Evolutionary conservation across 116 monocot species (phyloP).

Genomic region (Cymodocea nodosa): DNA sequence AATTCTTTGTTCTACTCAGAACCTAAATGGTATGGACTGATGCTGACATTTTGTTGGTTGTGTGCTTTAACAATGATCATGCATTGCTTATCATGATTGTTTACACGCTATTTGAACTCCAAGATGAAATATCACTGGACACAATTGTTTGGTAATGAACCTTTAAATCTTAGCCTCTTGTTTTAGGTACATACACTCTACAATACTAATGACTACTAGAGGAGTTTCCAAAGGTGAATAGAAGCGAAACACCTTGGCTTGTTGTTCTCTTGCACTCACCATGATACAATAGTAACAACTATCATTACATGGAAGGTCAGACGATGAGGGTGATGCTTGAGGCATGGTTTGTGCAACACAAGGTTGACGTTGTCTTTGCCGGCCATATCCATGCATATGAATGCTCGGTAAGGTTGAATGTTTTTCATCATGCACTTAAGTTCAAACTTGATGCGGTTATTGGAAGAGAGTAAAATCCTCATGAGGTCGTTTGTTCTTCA

Average conservation of each 20-base stretch:
- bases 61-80: too few species aligned
- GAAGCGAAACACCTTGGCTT: slow-evolving; percentile 16
- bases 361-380: slow-evolving; percentile 44
- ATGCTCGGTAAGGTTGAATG: slow-evolving; percentile 12
- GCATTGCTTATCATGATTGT: too few species aligned
- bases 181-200: slow-evolving; percentile 46
- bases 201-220: slow-evolving; percentile 46
- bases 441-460: neutral
- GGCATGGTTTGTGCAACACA: slow-evolving; percentile 47
- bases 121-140: too few species aligned
- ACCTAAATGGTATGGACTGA: too few species aligned
- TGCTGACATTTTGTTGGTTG: too few species aligned
- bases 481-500: too few species aligned
- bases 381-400: slow-evolving; percentile 74
- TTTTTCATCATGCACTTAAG: neutral
- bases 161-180: neutral
- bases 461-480: neutral
- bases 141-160: neutral
- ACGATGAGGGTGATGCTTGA: slow-evolving; percentile 54
- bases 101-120: too few species aligned
- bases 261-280: slow-evolving; percentile 59
- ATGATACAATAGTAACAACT: slow-evolving; percentile 57
- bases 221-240: slow-evolving; percentile 32
- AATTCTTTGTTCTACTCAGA: too few species aligned
- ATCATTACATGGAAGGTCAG: slow-evolving; percentile 66